phyloP scores from a whole-genome alignment of 495 filamentous ascomycete genomes.

The Aspergillus sclerotioniger region DNA sequence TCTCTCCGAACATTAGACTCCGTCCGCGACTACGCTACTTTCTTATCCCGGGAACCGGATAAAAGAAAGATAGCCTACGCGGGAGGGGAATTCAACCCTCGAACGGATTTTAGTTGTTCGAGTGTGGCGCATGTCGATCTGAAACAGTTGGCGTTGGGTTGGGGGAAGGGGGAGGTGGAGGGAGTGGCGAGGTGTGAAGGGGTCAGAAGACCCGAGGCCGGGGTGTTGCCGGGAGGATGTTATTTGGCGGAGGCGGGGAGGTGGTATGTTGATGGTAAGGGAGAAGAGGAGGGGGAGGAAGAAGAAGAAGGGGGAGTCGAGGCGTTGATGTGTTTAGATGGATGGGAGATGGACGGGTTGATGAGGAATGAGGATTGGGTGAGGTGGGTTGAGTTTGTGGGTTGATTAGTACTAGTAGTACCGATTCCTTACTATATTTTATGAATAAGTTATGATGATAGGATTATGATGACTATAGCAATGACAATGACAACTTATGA shows the following conservation, averaged over 20 bases:
- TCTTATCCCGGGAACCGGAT: constrained; percentile 33
- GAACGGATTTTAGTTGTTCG: constrained; percentile 32
- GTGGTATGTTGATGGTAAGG: neutral
- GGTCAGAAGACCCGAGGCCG: constrained; percentile 23
- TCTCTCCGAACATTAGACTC: constrained; percentile 28
- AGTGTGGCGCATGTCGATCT: constrained; percentile 26
- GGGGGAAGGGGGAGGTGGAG: no score
- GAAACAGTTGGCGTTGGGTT: constrained; percentile 18
- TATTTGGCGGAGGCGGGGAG: constrained; percentile 12
- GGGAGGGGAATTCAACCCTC: constrained; percentile 25
- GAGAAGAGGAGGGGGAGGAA: constrained; percentile 9
- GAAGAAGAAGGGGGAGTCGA: constrained; percentile 16
- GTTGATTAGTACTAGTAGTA: neutral
- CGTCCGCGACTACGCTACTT: constrained; percentile 40
- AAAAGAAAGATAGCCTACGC: constrained; percentile 36
- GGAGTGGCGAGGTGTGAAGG: no score
- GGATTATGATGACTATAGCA: neutral
- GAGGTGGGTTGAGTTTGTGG: constrained; percentile 13
- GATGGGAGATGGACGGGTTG: constrained; percentile 23
- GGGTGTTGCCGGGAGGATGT: constrained; percentile 16
- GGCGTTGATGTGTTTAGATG: constrained; percentile 26
- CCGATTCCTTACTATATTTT: no score
- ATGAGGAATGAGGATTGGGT: constrained; percentile 24
- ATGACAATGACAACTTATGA: no score
- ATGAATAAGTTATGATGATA: constrained; percentile 40